Percentiles rank a stretch among this genome's conserved stretches.
Conservation (phyloP, 768 basidiomycete species). For the Asterophora parasitica region DNA sequence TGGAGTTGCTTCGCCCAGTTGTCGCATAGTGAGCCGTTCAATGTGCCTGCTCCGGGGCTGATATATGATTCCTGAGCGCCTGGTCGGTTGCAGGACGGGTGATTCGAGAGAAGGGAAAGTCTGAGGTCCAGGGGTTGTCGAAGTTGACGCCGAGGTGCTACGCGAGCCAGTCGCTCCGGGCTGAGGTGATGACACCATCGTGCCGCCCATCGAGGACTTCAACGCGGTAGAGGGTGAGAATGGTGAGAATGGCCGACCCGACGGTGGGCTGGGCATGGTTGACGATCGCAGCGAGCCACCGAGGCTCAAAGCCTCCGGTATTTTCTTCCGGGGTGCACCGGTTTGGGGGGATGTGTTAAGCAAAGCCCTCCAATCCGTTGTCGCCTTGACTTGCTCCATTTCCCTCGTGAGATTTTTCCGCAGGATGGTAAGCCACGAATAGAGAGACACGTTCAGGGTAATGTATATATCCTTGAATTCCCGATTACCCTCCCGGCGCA, state of each 20-base stretch:
- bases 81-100: conserved; percentile 10
- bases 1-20: conserved; percentile 84
- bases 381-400: conserved; percentile 66
- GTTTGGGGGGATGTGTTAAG: conserved; percentile 25
- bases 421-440: conserved; percentile 75
- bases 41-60: conserved; percentile 57
- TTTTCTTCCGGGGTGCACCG: conserved; percentile 32
- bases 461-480: conserved; percentile 78
- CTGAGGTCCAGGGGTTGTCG: conserved; percentile 7
- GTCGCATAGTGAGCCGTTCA: conserved; percentile 78
- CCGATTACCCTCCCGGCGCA: conserved; percentile 45
- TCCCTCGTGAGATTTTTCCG: conserved; percentile 73
- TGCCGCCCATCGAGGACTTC: conserved; percentile 14
- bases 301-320: conserved; percentile 31
- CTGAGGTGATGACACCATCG: conserved; percentile 16
- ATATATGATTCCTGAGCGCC: conserved; percentile 41
- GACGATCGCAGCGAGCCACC: conserved; percentile 27
- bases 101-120: conserved; percentile 13
- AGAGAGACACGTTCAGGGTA: conserved; percentile 76
- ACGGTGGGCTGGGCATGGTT: conserved; percentile 22
- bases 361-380: conserved; percentile 49
- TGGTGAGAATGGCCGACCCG: conserved; percentile 15
- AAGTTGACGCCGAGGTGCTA: background rate
- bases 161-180: conserved; percentile 16
- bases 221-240: conserved; percentile 25